Evolutionary conservation across 495 filamentous ascomycete genomes (phyloP), one percentile per base, ranked within the genome.

Genomic region (Talaromyces adpressus): DNA sequence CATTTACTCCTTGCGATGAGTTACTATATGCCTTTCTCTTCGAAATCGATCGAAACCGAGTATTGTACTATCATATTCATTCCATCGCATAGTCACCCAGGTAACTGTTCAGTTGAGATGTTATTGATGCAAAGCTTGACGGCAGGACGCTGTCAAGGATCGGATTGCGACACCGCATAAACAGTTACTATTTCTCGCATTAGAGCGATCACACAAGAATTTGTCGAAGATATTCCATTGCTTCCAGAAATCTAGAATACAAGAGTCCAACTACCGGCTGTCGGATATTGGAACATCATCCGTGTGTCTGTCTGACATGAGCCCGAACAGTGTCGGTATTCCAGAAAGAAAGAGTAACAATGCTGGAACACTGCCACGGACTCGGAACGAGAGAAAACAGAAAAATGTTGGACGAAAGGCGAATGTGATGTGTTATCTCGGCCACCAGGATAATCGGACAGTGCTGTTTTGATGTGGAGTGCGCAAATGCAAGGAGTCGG

Each of bases 341-440:
- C 45, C 18, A 41, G 36, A 41, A 20, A 20, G 27, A 14, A 49
- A 27, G 14, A 30, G 27, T 16, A 56, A 29, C 9, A 56, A 20
- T 16, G 12, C 52, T 29, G 52, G 27, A 29, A 56, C 11, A 5
- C 22, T 27, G 4, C 20, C 12, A 14, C 52, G 22, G 23, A 9
- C 22, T 29, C 11, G 22, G 27, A 29, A 16, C 11, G 30, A 25
- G 9, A 1, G 9, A 6, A 56, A 56, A 56, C 4, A 22, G 29
- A 59, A 39, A 34, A 59, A 4, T 59, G 9, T 4, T 59, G 45
- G 45, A 49, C 11, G 2, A 49, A 20, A 12, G 3, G 56, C 12
- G 20, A 47, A 60, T 60, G 58, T 60, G 58, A 60, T 47, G 30
- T 60, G 58, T 60, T 25, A 45, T 60, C 18, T 60, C 29, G 23